phyloP scores from a whole-genome alignment of 257 asterid genomes.

The Handroanthus guayacan region DNA sequence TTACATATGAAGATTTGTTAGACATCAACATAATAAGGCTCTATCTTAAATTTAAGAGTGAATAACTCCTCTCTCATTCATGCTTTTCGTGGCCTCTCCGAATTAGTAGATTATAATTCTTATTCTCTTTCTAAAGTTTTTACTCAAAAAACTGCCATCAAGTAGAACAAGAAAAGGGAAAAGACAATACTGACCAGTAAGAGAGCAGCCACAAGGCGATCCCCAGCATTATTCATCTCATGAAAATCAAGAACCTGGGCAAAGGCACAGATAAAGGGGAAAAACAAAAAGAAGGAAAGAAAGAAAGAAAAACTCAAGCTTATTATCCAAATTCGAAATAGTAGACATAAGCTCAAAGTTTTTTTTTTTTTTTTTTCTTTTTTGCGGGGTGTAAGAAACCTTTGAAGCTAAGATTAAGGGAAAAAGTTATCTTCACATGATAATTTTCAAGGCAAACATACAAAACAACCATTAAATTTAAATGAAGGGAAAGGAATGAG shows the following conservation, averaged over 20 bases:
- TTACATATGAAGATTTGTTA: constrained; percentile 13
- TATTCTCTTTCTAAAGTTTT: not conserved
- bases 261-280: constrained; percentile 16
- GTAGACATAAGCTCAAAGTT: constrained; percentile 31
- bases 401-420: constrained; percentile 1
- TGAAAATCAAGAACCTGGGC: constrained; percentile 86
- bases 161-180: not conserved
- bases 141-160: not conserved
- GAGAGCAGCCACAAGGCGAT: constrained; percentile 87
- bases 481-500: not conserved
- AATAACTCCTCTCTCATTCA: not conserved
- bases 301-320: constrained; percentile 7
- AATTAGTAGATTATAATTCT: constrained; percentile 3
- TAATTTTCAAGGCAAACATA: not conserved
- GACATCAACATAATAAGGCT: constrained; percentile 19
- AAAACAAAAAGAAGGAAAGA: too few species aligned
- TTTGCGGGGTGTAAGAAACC: too few species aligned
- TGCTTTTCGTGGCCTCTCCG: not conserved
- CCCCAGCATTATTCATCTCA: constrained; percentile 81
- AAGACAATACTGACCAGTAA: constrained; percentile 62
- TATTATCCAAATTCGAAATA: not conserved
- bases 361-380: too few species aligned
- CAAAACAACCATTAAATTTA: not conserved
- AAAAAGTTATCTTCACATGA: not conserved
- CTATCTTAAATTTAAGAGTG: not conserved